Base-by-base conservation (phyloP, 2,329 filamentous ascomycete species). In the Zymoseptoria crescenta region DNA sequence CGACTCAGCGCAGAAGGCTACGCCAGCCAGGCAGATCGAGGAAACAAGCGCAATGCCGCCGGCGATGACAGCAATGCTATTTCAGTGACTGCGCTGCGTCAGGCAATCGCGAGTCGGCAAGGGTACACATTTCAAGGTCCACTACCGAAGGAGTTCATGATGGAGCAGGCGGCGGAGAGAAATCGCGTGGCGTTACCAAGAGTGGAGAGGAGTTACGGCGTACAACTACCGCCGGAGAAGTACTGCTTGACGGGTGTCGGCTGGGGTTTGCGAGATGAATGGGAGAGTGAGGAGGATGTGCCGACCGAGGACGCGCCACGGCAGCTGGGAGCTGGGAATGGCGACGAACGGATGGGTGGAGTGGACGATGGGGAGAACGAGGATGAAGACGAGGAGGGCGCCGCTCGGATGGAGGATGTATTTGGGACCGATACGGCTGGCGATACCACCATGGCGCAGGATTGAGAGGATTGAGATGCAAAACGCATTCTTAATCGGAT, bases 91-190 rank as follows among this genome's bases (percentile, higher is more conserved):
- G 87, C 87, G 49, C 78, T 92, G 35, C 82, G 87, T 63, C 82
- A 90, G n/a, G 87, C 88, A 24, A 88, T 92, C 58, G 81, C 83
- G 4, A 83, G 82, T 52, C 79, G 88, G 3, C 78, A 89, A 50
- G 81, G 84, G 29, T 87, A 86, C 70, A 86, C 89, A 70, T 91
- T 91, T 74, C 79, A 80, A 77, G 81, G 62, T 75, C 82, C 62
- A 78, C 80, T 69, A 77, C 82, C 83, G 0, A 92, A 92, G 70
- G 89, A 93, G 65, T 91, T 88, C 73, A 80, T 92, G 77, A 76
- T 86, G 58, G 87, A 91, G 71, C 77, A 91, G n/a, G 89, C 88
- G 10, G 79, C 81, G 63, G 85, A 88, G 70, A 77, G 86, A 63
- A 91, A 91, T 74, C 83, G 83, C 67, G 78, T 87, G 28, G 81